Evolutionary conservation across 2,329 filamentous ascomycete genomes (phyloP).

Genomic region (Dothistroma pini): DNA sequence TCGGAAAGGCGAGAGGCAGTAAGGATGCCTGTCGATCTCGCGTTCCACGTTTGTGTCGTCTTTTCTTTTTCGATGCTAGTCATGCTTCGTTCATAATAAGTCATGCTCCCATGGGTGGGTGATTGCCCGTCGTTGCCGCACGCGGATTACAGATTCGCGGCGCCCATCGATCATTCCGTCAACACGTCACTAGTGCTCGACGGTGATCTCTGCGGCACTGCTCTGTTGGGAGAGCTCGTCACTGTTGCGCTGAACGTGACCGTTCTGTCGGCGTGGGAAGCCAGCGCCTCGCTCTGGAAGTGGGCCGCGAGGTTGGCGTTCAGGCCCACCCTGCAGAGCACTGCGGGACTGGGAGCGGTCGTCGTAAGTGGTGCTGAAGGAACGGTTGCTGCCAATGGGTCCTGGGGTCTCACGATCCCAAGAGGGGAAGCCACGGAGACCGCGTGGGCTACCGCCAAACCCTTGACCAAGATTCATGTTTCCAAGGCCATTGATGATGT

Average conservation of each 20-base stretch:
- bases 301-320: slow-evolving; percentile 60
- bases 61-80: slow-evolving; percentile 13
- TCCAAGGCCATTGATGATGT: slow-evolving; percentile 61
- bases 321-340: slow-evolving; percentile 43
- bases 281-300: slow-evolving; percentile 57
- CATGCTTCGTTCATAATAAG: slow-evolving; percentile 19
- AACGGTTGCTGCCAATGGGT: slow-evolving; percentile 62
- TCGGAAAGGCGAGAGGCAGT: slow-evolving; percentile 9
- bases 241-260: slow-evolving; percentile 59
- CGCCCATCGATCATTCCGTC: neutral
- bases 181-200: slow-evolving; percentile 49
- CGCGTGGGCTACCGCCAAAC: slow-evolving; percentile 54
- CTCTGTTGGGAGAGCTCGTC: slow-evolving; percentile 61
- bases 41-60: slow-evolving; percentile 6
- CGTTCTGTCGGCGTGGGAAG: slow-evolving; percentile 57
- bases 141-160: neutral
- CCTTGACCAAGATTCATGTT: slow-evolving; percentile 56
- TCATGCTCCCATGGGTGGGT: slow-evolving; percentile 17
- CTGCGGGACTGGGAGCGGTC: slow-evolving; percentile 51
- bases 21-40: slow-evolving; percentile 11
- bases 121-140: neutral
- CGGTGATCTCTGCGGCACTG: slow-evolving; percentile 58
- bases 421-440: slow-evolving; percentile 58
- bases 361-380: slow-evolving; percentile 58
- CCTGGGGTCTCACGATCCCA: slow-evolving; percentile 57